A percentile compares a stretch with the other conserved stretches of the same genome.
Evolutionary conservation across 139 green algal species (phyloP).

Genomic region (Desmodesmus armatus): DNA sequence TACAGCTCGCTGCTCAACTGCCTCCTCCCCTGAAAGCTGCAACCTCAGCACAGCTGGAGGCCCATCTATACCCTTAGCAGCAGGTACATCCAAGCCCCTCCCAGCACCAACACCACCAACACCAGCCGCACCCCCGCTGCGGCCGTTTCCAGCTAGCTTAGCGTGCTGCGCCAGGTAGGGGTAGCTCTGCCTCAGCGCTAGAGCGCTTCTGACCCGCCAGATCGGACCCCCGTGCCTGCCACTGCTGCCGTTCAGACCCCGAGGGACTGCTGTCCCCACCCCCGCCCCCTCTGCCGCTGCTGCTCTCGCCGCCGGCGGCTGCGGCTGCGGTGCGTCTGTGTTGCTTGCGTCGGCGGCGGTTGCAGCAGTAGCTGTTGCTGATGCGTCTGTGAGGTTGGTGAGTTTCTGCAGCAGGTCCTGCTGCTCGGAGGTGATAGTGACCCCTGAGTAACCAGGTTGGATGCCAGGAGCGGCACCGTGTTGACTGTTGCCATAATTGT

Average conservation of each 20-base stretch:
- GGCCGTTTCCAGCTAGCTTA: not conserved
- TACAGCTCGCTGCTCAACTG: not conserved
- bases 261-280: not conserved
- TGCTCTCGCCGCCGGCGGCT: not conserved
- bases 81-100: not conserved
- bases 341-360: too few species aligned
- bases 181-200: not conserved
- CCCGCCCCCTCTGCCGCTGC: not conserved
- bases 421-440: not conserved
- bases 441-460: not conserved
- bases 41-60: conserved; percentile 11
- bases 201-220: not conserved
- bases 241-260: not conserved
- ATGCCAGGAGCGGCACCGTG: not conserved
- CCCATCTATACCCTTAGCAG: not conserved
- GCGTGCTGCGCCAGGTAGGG: not conserved
- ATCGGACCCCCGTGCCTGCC: not conserved
- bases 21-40: not conserved
- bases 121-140: not conserved
- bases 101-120: not conserved
- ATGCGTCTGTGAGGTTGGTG: too few species aligned
- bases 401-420: conserved; percentile 3
- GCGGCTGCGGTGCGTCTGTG: too few species aligned
- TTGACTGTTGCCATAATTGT: not conserved
- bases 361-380: too few species aligned